Base-by-base conservation (phyloP, 2,329 filamentous ascomycete species). In the Podosphaera fusca region DNA sequence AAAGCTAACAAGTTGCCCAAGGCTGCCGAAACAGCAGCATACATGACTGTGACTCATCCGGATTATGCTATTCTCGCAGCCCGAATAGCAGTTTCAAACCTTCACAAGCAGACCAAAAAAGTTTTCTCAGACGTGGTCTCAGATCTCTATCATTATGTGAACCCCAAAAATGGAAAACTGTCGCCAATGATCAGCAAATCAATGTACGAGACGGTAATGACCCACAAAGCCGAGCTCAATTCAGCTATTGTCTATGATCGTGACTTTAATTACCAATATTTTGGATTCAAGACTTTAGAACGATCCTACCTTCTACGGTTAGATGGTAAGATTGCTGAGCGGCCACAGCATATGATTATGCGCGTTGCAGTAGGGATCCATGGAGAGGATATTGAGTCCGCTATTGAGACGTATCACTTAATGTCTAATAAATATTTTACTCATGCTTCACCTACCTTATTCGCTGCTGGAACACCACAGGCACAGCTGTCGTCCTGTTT, bases 41-140 rank as follows among this genome's bases (percentile, higher is more conserved):
- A 98, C 76, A 98, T 98, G 92, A 98, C 92, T 60, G 90, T 95
- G 65, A 98, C 90, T 61, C 92, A 98, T 71, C 92, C 92, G 67
- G 92, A 98, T 74, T 98, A 98, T 71, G 92, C 92, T 70, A 94
- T 96, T 69, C 87, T 98, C 59, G 92, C 92, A 62, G 92, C 92
- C 63, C 89, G 92, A 73, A 96, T 98, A 69, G 92, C 92, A 64
- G 92, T 98, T 57, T 98, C 92, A 68, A 98, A 98, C 75, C 84
- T 98, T 59, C 92, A 98, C 82, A 98, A 98, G 75, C 92, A 98
- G 78, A 98, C 92, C 62, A 96, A 96, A 80, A 98, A 98, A 78
- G 90, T 96, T 70, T 98, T 94, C 76, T 96, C 92, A n/a, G 77
- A 87, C 55, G 92, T 98, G 59, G 79, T 98, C 65, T 83, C 81